These are phyloP conservation scores for Pontederia crassipes DNA, from an alignment of 176 grass and related monocot species.

Conservation along the genomic window DNA sequence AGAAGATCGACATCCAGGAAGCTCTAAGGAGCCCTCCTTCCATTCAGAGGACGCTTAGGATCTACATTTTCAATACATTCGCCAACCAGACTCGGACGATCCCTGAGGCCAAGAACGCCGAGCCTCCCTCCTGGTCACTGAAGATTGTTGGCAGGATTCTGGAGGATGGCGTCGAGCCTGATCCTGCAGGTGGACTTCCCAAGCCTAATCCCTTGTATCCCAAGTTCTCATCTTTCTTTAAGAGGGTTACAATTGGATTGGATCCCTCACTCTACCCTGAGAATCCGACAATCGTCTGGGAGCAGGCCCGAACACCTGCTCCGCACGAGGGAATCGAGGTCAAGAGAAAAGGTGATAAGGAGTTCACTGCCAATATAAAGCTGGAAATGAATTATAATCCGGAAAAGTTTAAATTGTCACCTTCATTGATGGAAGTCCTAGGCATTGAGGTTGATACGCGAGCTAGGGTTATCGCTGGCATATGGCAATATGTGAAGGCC, in stretches of 20 bases:
- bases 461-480: slow-evolving; percentile 64
- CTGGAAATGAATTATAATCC: slow-evolving; percentile 90
- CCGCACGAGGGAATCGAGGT: slow-evolving; percentile 86
- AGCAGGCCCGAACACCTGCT: slow-evolving; percentile 49
- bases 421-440: slow-evolving; percentile 72
- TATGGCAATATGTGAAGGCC: slow-evolving; percentile 93
- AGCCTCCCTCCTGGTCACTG: slow-evolving; percentile 87
- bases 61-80: slow-evolving; percentile 94
- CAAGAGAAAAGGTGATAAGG: slow-evolving; percentile 90
- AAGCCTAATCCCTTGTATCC: slow-evolving; percentile 81
- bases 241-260: slow-evolving; percentile 56
- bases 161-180: slow-evolving; percentile 56
- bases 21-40: slow-evolving; percentile 73
- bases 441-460: slow-evolving; percentile 90
- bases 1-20: slow-evolving; percentile 97
- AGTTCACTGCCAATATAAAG: slow-evolving; percentile 59
- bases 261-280: slow-evolving; percentile 71
- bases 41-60: slow-evolving; percentile 81
- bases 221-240: slow-evolving; percentile 91
- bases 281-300: slow-evolving; percentile 63
- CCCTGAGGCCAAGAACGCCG: slow-evolving; percentile 34
- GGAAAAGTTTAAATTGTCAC: slow-evolving; percentile 82
- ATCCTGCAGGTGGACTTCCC: slow-evolving; percentile 55
- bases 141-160: slow-evolving; percentile 90
- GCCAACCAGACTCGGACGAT: slow-evolving; percentile 64